Base-by-base conservation (phyloP, 192 early-diverging fungal species). In the Entomortierella beljakovae region DNA sequence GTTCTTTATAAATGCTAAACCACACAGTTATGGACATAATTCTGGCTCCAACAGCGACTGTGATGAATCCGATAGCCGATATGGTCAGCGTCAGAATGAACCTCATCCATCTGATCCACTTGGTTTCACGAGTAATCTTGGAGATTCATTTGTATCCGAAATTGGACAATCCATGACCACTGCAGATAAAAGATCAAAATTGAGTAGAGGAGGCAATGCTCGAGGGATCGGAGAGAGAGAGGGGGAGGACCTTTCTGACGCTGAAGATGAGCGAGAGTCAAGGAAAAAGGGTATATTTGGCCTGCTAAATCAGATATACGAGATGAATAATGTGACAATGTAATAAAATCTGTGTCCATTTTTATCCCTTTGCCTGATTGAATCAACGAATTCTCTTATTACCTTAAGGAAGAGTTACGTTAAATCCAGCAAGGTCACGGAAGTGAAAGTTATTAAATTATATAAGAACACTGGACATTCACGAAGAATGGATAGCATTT, bases 231-330 rank as follows among this genome's bases (percentile, higher is more conserved):
- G 18, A 23, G 18, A 64, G 18, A 33, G 18, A 20, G 34, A 29
- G 26, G 38, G 20, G 20, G 26, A 37, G n/a, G 29, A 26, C 53
- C 34, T 84, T 33, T 70, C 70, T 37, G 82, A 81, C 23, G 70
- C 64, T 20, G 65, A 73, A 40, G 40, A 77, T 42, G 69, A 80
- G 28, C 75, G 57, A 35, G 77, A 69, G 70, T 62, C 52, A 20
- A 58, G 56, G 56, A 79, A 61, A 57, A 71, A 65, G 70, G 86
- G 84, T 18, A 68, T 88, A 48, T 70, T 84, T 71, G 86, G 84
- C 0, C 55, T 89, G 20, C 62, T 89, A 26, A 88, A 88, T 29
- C 83, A 85, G 66, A 82, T 89, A 23, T 88, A 89, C 76, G 86
- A 88, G 26, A 64, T 87, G 52, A 85, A 84, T 64, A 84, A 84